Base-by-base conservation (phyloP, 2,329 filamentous ascomycete species). In the Shiraia bambusicola region DNA sequence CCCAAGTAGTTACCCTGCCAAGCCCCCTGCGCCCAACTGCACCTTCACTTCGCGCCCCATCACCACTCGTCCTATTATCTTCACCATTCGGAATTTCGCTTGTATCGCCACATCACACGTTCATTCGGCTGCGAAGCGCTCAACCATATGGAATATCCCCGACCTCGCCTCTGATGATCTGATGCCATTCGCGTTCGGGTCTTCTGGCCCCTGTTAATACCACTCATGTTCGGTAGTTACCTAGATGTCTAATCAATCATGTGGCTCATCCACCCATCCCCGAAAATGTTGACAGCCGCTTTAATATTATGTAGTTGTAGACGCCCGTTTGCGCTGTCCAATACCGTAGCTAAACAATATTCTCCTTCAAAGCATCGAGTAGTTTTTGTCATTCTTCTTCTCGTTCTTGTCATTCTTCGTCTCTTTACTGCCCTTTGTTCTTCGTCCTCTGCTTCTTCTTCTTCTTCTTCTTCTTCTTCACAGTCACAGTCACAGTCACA, bases 251-350 rank as follows among this genome's bases (percentile, higher is more conserved):
- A 26, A 44, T 16, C 26, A 28, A 34, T 36, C 26, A 40, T 24
- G 36, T 38, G 34, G 42, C 40, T 41, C 8, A 33, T 6, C 27
- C 14, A 16, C 34, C 26, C 33, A 30, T 36, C 34, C 34, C 42
- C 49, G 39, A 50, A 44, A n/a, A 47, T 46, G 30, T 34, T 25
- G 39, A 46, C 41, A 36, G 36, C 38, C 25, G 37, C 32, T 33
- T 25, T 37, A n/a, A n/a, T n/a, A n/a, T n/a, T n/a, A 44, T 41
- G 38, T 22, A 22, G 4, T 22, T 4, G 4, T 22, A 22, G 19
- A 22, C 19, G 19, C 19, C 19, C 19, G 8, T 22, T 22, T 8
- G 19, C 19, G 19, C 19, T 8, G 19, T 22, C 19, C 8, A 34
- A 40, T 34, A 42, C 33, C 30, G 36, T 44, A 47, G 43, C 45